Evolutionary conservation across 1,284 basidiomycete species (phyloP).

Genomic region (Meira nashicola): DNA sequence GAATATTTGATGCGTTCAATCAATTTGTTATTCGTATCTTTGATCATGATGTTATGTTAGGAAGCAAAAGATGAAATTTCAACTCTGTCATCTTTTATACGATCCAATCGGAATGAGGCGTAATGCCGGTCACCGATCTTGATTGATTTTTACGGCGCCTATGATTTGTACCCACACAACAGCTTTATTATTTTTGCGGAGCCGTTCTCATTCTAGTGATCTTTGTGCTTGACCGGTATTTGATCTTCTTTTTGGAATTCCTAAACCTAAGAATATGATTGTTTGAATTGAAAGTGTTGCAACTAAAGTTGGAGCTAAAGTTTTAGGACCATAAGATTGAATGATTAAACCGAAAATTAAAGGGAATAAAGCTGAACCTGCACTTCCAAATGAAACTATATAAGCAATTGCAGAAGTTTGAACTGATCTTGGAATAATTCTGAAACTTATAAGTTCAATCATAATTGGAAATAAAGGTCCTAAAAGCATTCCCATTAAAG

Average conservation of each 20-base stretch:
- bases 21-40: too few relatives aligned
- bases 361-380: constrained; percentile 32
- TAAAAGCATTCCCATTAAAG: constrained; percentile 28
- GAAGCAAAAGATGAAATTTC: too few relatives aligned
- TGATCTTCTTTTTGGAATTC: background rate
- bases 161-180: too few relatives aligned
- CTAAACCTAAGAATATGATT: constrained; percentile 15
- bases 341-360: constrained; percentile 28
- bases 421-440: constrained; percentile 26
- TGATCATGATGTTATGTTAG: too few relatives aligned
- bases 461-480: constrained; percentile 35
- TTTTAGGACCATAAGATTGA: constrained; percentile 24
- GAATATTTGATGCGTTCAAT: too few relatives aligned
- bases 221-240: too few relatives aligned
- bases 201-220: too few relatives aligned
- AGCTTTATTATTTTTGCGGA: too few relatives aligned
- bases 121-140: too few relatives aligned
- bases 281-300: constrained; percentile 24
- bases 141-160: too few relatives aligned
- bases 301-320: constrained; percentile 29
- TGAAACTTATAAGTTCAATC: constrained; percentile 18
- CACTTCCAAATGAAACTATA: constrained; percentile 24
- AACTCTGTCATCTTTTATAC: too few relatives aligned
- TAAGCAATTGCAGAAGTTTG: constrained; percentile 30
- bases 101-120: too few relatives aligned